phyloP scores from a whole-genome alignment of 73 alveolate species.

The Breviolum minutum region DNA sequence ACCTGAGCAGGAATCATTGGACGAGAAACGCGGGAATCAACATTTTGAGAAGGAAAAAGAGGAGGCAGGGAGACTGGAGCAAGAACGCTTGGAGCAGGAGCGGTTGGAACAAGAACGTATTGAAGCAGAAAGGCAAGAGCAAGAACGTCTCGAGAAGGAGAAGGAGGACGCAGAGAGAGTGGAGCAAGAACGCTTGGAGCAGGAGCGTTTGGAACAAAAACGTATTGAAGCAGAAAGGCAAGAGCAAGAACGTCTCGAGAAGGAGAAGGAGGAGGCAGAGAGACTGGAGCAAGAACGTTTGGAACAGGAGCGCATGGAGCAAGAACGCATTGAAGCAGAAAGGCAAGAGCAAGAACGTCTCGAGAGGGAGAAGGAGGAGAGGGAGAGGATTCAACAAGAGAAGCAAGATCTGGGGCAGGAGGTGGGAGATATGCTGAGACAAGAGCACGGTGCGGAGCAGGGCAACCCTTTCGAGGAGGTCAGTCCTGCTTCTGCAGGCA shows the following conservation, averaged over 20 bases:
- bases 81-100: neutral
- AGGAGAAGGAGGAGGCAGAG: neutral
- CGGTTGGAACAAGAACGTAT: neutral
- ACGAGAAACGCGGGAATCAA: neutral
- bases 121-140: conserved; percentile 38
- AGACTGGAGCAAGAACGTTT: neutral
- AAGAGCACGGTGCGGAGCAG: neutral
- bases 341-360: conserved; percentile 16
- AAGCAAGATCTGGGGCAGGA: no score
- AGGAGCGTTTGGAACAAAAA: neutral
- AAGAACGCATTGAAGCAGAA: conserved; percentile 11
- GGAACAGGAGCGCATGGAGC: conserved; percentile 1
- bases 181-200: neutral
- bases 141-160: neutral
- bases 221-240: conserved; percentile 23
- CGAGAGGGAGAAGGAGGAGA: neutral
- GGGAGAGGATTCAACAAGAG: neutral
- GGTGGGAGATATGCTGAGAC: no score
- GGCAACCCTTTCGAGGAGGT: neutral
- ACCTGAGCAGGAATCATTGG: neutral
- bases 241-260: neutral
- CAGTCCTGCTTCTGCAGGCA: neutral
- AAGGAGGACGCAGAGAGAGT: neutral
- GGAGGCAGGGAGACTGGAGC: neutral
- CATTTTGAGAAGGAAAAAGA: neutral